Evolutionary conservation across 2,329 filamentous ascomycete genomes (phyloP), one percentile per base, ranked within the genome.

Genomic region (Penicillium sp.): DNA sequence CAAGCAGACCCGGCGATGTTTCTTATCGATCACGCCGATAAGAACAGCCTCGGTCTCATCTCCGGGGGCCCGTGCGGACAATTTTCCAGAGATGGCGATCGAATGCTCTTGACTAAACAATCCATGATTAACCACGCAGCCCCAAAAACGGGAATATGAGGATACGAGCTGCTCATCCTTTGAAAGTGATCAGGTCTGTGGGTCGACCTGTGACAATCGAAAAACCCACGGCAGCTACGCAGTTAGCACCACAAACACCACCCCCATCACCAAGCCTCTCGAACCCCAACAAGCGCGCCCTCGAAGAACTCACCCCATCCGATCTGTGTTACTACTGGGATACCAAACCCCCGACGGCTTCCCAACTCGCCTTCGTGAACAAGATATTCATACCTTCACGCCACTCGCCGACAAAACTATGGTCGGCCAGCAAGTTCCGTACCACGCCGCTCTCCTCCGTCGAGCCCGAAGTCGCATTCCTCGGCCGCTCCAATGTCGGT

Each of bases 401-500:
- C 65, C 70, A 76, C 42, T 72, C 72, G 0, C 79, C 76, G 5
- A 62, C 68, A n/a, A 76, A 83, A 53, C 71, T 85, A 47, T 84
- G 79, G 74, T 80, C 78, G 3, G 75, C 78, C 5, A 72, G 74
- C 12, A 74, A 78, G 49, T 87, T 87, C 67, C 79, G 78, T 55
- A 70, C 72, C 3, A 78, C 84, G 49, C 77, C 80, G 6, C 68
- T 72, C 47, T 73, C 74, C 7, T 75, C 73, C 1, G 61, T 73
- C 1, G 68, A 77, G 28, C 80, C 81, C 1, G 81, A 85, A 70
- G 76, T 85, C 11, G 80, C 78, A 36, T 85, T 88, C 60, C 73
- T 88, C 4, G 84, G 84, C 13, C 77, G 84, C 40, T 83, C 79
- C 35, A 88, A 88, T 59, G 84, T 85, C 5, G 84, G 84, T 45